phyloP scores from a whole-genome alignment of 192 early-diverging fungal genomes.

The Coemansia aciculifera region DNA sequence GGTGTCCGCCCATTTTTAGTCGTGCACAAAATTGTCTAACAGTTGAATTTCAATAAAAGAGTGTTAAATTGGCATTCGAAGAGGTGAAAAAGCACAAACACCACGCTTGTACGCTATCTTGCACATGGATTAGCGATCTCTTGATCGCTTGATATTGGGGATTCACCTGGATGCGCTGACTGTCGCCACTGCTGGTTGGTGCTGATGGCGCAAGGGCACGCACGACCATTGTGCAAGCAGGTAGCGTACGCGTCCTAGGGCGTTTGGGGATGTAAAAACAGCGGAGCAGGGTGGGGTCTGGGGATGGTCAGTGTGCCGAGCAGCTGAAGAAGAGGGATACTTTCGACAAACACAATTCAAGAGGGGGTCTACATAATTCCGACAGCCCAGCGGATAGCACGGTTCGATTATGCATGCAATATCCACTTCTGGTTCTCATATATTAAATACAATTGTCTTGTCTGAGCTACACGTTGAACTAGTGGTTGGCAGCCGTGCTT shows the following conservation, averaged over 20 bases:
- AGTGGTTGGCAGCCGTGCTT: background rate
- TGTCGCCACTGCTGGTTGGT: background rate
- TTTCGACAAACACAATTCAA: background rate
- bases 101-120: background rate
- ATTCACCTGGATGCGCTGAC: background rate
- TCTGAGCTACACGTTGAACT: background rate
- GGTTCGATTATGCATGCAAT: background rate
- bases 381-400: background rate
- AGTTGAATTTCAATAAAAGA: background rate
- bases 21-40: background rate
- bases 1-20: conserved; percentile 46
- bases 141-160: background rate
- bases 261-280: background rate
- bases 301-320: background rate
- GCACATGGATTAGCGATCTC: background rate
- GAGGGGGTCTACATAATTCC: background rate
- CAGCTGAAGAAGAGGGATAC: background rate
- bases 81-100: background rate
- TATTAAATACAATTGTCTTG: background rate
- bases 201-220: conserved; percentile 5
- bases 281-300: background rate
- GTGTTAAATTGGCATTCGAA: background rate
- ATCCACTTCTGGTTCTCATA: conserved; percentile 1
- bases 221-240: background rate
- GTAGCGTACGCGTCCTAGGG: background rate